Evolutionary conservation across 768 basidiomycete species (phyloP), one percentile per base, ranked within the genome.

Genomic region (Lactarius quietus): DNA sequence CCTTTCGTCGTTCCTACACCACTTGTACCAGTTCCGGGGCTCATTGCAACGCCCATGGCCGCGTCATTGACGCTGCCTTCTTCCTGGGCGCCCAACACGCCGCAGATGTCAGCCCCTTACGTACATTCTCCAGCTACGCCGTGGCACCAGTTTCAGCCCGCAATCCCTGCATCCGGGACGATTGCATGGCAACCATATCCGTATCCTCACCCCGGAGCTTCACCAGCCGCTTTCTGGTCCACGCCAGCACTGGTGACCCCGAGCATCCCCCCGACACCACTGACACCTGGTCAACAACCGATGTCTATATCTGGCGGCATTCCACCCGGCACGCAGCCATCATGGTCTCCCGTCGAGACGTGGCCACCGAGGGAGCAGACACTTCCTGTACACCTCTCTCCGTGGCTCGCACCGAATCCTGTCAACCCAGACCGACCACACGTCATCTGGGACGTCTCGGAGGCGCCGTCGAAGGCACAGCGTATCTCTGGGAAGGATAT

Each of bases 321-420:
- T 18, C 8, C 55, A 8, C n/a, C 54, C 28, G 64, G 64, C 45
- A 23, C 45, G 9, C 29, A 53, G 6, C 64, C 64, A 31, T 66
- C 54, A 35, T 68, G 67, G 67, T 43, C 59, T 1, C 59, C 67
- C 15, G 59, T 52, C 20, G 65, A 62, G 4, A 29, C 59, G 17
- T 68, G 68, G 68, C 68, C 68, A 3, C 68, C 68, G 23, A 1
- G 41, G 9, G 61, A 59, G 3, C 65, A 51, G 26, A 62, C 68
- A 2, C 65, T 66, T 29, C 65, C 65, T 1, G 48, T 68, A 12
- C 65, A 67, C 29, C 55, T 68, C 53, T 65, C 68, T 1, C 68
- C 68, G 8, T 68, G 68, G 65, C 60, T 68, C n/a, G 41, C 52
- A 6, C 65, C 68, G 23, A 67, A 67, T 23, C 65, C 64, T 9